Conservation (phyloP, 148 eudicot genomes). For the Camellia granthamiana region DNA sequence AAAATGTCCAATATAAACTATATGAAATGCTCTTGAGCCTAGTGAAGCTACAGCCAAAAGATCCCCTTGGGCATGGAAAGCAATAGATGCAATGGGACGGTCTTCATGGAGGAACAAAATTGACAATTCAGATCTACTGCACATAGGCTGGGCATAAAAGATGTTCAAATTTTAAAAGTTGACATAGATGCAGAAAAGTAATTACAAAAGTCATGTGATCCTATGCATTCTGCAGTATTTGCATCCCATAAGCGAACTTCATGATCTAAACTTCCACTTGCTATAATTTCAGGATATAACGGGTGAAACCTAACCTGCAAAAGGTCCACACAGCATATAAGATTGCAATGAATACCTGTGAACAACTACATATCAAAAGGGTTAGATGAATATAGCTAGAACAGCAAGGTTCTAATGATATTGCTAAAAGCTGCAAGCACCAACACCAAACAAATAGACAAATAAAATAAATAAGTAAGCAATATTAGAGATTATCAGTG, state of each 20-base stretch:
- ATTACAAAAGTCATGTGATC: conserved; percentile 92
- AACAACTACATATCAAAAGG: background rate
- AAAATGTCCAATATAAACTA: background rate
- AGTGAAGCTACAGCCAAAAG: conserved; percentile 89
- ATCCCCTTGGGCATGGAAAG: conserved; percentile 96
- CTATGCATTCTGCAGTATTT: conserved; percentile 81
- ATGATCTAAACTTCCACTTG: conserved; percentile 98
- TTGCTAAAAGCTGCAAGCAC: background rate
- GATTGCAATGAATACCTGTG: background rate
- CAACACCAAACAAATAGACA: conserved; percentile 8
- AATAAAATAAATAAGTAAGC: background rate
- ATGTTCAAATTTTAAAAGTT: background rate
- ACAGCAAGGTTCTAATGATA: conserved; percentile 8
- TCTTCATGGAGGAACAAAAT: conserved; percentile 41
- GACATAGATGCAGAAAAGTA: conserved; percentile 6
- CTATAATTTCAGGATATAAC: conserved; percentile 61
- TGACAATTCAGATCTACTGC: conserved; percentile 13
- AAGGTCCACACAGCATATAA: conserved; percentile 17
- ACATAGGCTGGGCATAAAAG: background rate
- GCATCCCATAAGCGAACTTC: conserved; percentile 99
- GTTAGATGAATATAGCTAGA: background rate
- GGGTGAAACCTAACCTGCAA: conserved; percentile 84
- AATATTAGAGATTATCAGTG: background rate
- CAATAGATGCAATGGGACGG: conserved; percentile 97
- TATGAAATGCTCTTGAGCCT: conserved; percentile 1